Evolutionary conservation across 805 yeast species (phyloP).

Genomic region (Tanozyma kutaoensis): DNA sequence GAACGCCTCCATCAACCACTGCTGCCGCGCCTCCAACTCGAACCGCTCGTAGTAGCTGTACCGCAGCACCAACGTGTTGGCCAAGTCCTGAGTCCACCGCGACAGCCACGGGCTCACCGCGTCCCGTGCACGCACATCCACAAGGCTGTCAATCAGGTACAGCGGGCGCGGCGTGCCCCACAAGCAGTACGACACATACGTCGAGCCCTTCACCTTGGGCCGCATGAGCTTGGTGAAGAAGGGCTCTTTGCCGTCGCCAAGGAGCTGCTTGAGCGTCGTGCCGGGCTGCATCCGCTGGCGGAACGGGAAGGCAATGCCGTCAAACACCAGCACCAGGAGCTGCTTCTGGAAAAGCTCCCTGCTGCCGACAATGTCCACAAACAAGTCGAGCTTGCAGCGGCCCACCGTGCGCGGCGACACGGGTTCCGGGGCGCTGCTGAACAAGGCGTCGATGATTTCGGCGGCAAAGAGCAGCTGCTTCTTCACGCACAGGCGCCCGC

Average conservation of each 20-base stretch:
- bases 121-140: slow-evolving; percentile 8
- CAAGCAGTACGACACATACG: slow-evolving; percentile 22
- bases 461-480: slow-evolving; percentile 24
- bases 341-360: slow-evolving; percentile 21
- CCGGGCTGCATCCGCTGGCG: slow-evolving; percentile 5
- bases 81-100: slow-evolving; percentile 19
- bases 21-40: slow-evolving; percentile 11
- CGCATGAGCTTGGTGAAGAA: slow-evolving; percentile 21
- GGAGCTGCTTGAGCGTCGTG: slow-evolving; percentile 6
- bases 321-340: too few relatives aligned
- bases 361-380: slow-evolving; percentile 28
- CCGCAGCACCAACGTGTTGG: slow-evolving; percentile 13
- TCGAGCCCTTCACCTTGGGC: slow-evolving; percentile 19
- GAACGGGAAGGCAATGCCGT: slow-evolving; percentile 17
- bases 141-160: slow-evolving; percentile 17
- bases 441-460: slow-evolving; percentile 20
- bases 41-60: slow-evolving; percentile 24
- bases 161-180: slow-evolving; percentile 16
- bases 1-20: slow-evolving; percentile 23
- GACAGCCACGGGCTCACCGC: slow-evolving; percentile 20
- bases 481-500: too few relatives aligned
- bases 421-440: slow-evolving; percentile 10
- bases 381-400: slow-evolving; percentile 18
- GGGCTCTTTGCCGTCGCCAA: slow-evolving; percentile 16
- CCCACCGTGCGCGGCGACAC: slow-evolving; percentile 10